phyloP scores from a whole-genome alignment of 2,329 filamentous ascomycete genomes.

The Leptographium radiaticola region DNA sequence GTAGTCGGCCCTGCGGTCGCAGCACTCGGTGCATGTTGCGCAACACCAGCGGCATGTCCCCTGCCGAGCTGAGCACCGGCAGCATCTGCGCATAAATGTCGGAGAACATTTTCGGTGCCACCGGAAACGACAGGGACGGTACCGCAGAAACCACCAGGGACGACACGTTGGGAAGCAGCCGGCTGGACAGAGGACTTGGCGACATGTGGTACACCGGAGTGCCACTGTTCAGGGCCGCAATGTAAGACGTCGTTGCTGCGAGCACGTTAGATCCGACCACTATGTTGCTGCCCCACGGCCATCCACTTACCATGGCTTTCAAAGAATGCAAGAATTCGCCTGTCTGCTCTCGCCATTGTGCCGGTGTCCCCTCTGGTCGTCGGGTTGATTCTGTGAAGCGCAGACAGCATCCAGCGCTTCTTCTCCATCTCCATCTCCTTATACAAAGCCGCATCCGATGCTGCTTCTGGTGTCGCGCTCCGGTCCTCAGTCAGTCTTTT shows the following conservation, averaged over 20 bases:
- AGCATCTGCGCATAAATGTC: conserved; percentile 40
- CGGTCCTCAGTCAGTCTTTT: conserved; percentile 40
- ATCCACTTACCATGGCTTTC: conserved; percentile 33
- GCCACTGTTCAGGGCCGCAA: conserved; percentile 29
- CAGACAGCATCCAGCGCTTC: conserved; percentile 21
- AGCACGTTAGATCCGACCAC: not conserved
- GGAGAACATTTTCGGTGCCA: conserved; percentile 31
- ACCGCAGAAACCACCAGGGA: conserved; percentile 26
- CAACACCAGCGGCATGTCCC: conserved; percentile 43
- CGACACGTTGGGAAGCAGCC: conserved; percentile 25
- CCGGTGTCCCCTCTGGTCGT: conserved; percentile 10
- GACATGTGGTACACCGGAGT: conserved; percentile 34
- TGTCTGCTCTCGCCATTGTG: conserved; percentile 4
- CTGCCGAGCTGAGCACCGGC: conserved; percentile 40
- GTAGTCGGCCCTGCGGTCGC: conserved; percentile 38
- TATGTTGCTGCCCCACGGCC: not conserved
- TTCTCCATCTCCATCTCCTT: conserved; percentile 33
- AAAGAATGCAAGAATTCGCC: conserved; percentile 34
- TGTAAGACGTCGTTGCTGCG: conserved; percentile 34
- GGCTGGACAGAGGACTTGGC: conserved; percentile 23
- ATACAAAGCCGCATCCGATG: conserved; percentile 34
- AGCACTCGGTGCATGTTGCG: conserved; percentile 43
- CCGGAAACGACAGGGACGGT: conserved; percentile 21
- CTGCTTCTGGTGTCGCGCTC: conserved; percentile 33
- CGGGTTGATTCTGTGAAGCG: conserved; percentile 33